Base-by-base conservation (phyloP, 495 filamentous ascomycete genomes). In the Penicillium ochrochloron region DNA sequence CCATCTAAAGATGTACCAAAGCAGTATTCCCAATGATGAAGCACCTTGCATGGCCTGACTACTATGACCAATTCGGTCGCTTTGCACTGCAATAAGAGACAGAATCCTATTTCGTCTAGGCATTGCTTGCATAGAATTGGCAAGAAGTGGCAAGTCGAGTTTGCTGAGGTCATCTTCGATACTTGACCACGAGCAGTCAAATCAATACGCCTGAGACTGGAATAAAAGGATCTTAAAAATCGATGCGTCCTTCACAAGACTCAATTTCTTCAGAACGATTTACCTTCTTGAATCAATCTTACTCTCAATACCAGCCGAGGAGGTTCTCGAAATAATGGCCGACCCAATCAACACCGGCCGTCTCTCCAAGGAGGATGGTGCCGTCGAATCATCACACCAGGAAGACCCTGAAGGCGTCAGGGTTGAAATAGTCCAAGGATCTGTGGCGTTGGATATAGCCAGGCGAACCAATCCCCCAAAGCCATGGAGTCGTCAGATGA, bases 371-470 rank as follows among this genome's bases (percentile, higher is more conserved):
- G 15, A 41, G 4, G 37, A 41, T 14, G 37, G 37, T 17, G 37
- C 15, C 14, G 15, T 17, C 37, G 37, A 41, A 17, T 41, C 37
- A 41, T 41, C 37, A 17, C 37, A 41, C 37, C 37, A 41, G 17
- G 37, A 41, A 41, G 15, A 41, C 14, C 37, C 37, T 12, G 61
- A 67, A 15, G 63, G 63, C 41, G 41, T 60, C 46, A 59, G 57
- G 37, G 55, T 67, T 19, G 65, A 67, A 39, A 44, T 37, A 17
- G 46, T 67, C 12, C 65, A 64, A 33, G 65, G 65, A 27, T 67
- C 65, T 19, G 37, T 67, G 56, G 65, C 48, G 29, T 34, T 67
- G 56, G 65, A 67, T n/a, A 46, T 60, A 6, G 65, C 65, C 39
- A 59, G 44, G 33, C 60, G 65, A 21, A 41, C 56, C 29, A 35